Evolutionary conservation across 371 early-diverging fungal species (phyloP).

Genomic region (Mortierella sp.): DNA sequence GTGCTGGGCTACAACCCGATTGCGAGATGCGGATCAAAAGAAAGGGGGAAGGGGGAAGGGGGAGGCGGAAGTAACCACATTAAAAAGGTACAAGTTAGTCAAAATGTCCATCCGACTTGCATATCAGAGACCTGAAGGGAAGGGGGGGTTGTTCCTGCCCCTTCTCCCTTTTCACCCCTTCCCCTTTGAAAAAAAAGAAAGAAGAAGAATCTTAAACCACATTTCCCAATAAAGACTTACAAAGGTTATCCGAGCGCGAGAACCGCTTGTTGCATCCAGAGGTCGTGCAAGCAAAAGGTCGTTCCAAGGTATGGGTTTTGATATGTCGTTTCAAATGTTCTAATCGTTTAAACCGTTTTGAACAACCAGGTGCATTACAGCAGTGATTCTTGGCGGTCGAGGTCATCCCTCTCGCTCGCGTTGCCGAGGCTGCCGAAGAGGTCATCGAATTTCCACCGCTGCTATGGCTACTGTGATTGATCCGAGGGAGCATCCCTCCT

Average conservation of each 20-base stretch:
- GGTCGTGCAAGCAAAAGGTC: slow-evolving; percentile 83
- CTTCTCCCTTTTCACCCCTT: too few relatives aligned
- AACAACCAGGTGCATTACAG: slow-evolving; percentile 59
- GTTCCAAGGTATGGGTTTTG: slow-evolving; percentile 92
- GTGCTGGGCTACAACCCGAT: slow-evolving; percentile 62
- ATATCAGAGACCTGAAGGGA: too few relatives aligned
- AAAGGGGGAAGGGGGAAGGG: background rate
- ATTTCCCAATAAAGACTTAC: slow-evolving; percentile 19
- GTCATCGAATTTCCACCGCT: background rate
- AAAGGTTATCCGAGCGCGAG: slow-evolving; percentile 85
- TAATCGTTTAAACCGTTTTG: slow-evolving; percentile 71
- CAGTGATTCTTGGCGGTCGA: slow-evolving; percentile 44
- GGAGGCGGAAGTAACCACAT: too few relatives aligned
- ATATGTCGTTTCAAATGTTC: slow-evolving; percentile 91
- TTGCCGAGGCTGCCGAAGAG: background rate
- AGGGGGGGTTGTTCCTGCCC: background rate
- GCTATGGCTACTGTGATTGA: too few relatives aligned
- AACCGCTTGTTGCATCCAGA: slow-evolving; percentile 87
- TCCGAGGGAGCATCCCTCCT: too few relatives aligned
- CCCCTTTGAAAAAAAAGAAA: background rate
- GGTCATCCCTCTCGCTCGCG: slow-evolving; percentile 24
- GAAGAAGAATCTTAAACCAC: background rate
- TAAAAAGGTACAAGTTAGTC: too few relatives aligned
- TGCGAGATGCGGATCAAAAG: background rate
- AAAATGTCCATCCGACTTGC: too few relatives aligned